Evolutionary conservation across 2,329 filamentous ascomycete species (phyloP).

Genomic region (Mariannaea elegans): DNA sequence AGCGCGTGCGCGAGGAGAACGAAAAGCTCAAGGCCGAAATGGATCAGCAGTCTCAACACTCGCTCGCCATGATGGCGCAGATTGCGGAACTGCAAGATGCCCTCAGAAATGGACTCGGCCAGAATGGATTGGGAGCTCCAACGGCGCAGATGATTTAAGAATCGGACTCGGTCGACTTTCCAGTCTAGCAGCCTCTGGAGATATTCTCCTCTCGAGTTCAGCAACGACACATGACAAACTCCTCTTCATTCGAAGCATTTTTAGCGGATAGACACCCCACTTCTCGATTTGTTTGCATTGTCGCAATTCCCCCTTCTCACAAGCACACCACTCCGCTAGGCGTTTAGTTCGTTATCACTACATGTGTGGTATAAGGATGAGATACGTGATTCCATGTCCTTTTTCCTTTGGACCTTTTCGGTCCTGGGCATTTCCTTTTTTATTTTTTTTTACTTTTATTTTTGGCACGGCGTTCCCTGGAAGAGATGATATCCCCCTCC

Average conservation of each 20-base stretch:
- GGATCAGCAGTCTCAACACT: constrained; percentile 58
- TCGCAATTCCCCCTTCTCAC: constrained; percentile 1
- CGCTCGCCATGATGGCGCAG: constrained; percentile 58
- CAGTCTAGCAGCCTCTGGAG: constrained; percentile 4
- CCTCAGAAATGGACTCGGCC: constrained; percentile 47
- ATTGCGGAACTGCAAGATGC: constrained; percentile 57
- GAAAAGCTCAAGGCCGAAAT: constrained; percentile 64
- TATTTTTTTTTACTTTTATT: constrained; percentile 8
- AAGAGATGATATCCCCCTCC: constrained; percentile 43
- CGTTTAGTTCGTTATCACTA: constrained; percentile 27
- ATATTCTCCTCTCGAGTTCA: not conserved
- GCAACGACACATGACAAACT: constrained; percentile 11
- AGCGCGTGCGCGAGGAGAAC: constrained; percentile 72
- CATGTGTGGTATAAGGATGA: constrained; percentile 25
- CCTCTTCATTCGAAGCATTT: constrained; percentile 5
- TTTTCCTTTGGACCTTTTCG: not conserved
- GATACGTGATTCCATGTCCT: constrained; percentile 13
- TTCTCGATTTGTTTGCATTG: constrained; percentile 1
- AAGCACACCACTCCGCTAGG: constrained; percentile 26
- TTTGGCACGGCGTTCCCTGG: constrained; percentile 38
- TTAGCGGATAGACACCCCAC: constrained; percentile 16
- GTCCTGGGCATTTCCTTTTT: not conserved
- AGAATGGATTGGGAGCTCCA: constrained; percentile 46
- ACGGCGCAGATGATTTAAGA: constrained; percentile 52
- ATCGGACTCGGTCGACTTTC: not conserved